phyloP scores from a whole-genome alignment of 2,329 filamentous ascomycete genomes.

The Aspergillus viridinutans region DNA sequence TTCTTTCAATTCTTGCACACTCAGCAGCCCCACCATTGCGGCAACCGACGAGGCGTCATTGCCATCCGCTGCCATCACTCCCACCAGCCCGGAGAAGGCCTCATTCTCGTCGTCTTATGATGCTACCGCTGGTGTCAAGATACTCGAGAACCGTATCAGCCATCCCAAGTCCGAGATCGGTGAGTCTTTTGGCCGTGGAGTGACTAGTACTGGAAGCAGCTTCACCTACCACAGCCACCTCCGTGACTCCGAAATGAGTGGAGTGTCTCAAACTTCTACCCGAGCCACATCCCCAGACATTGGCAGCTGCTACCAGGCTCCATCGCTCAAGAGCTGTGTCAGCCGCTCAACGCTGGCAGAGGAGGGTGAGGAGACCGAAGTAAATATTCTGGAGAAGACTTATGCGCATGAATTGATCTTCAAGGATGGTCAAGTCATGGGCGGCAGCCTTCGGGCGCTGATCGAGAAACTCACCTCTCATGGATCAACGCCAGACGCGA shows the following conservation, averaged over 20 bases:
- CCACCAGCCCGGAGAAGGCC: constrained; percentile 24
- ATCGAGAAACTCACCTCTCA: constrained; percentile 94
- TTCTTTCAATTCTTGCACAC: constrained; percentile 42
- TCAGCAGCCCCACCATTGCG: constrained; percentile 26
- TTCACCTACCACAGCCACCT: constrained; percentile 70
- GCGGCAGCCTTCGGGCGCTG: constrained; percentile 81
- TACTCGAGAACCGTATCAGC: constrained; percentile 31
- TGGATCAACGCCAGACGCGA: constrained; percentile 83
- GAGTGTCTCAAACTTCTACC: constrained; percentile 77
- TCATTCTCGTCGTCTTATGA: constrained; percentile 24
- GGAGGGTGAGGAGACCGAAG: constrained; percentile 74
- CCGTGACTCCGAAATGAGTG: constrained; percentile 74
- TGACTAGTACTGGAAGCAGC: constrained; percentile 72
- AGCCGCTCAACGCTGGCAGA: constrained; percentile 65
- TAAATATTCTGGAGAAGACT: constrained; percentile 81
- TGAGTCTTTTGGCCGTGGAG: constrained; percentile 57
- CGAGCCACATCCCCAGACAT: constrained; percentile 81
- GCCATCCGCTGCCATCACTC: constrained; percentile 22
- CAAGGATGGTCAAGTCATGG: constrained; percentile 91
- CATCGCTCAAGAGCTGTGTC: constrained; percentile 65
- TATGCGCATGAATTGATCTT: constrained; percentile 90
- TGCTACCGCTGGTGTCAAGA: constrained; percentile 21
- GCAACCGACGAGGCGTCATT: constrained; percentile 25
- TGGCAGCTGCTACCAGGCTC: constrained; percentile 52
- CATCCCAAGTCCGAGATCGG: constrained; percentile 28